phyloP scores from a whole-genome alignment of 1,284 basidiomycete species.

The Kwoniella shivajii region DNA sequence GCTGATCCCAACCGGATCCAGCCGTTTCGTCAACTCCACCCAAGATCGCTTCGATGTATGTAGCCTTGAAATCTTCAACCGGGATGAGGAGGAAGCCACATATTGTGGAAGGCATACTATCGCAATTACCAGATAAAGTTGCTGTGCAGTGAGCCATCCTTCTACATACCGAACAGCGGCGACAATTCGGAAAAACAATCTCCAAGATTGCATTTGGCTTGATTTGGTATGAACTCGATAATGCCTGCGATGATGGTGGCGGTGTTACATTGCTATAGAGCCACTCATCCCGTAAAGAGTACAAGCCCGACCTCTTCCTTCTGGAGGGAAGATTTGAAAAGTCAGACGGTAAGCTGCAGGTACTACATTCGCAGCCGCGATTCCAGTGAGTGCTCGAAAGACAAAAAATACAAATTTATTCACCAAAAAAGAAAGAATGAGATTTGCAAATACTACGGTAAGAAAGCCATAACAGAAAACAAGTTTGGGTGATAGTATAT shows the following conservation, averaged over 20 bases:
- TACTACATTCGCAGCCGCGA: slow-evolving; percentile 36
- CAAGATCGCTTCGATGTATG: slow-evolving; percentile 14
- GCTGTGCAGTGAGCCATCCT: neutral
- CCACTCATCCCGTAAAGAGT: slow-evolving; percentile 49
- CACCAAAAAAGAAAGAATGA: slow-evolving; percentile 42
- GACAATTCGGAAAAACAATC: slow-evolving; percentile 52
- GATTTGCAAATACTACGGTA: slow-evolving; percentile 33
- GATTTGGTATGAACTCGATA: slow-evolving; percentile 48
- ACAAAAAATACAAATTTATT: slow-evolving; percentile 45
- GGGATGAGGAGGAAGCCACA: slow-evolving; percentile 27
- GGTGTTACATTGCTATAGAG: slow-evolving; percentile 43
- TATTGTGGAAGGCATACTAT: slow-evolving; percentile 33
- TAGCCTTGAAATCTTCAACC: slow-evolving; percentile 21
- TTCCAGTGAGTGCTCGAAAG: slow-evolving; percentile 40
- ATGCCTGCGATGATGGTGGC: slow-evolving; percentile 46
- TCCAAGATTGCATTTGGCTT: slow-evolving; percentile 46
- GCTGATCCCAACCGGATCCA: slow-evolving; percentile 42
- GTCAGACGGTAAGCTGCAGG: slow-evolving; percentile 51
- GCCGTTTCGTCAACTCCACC: too few species aligned
- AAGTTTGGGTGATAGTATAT: slow-evolving; percentile 42
- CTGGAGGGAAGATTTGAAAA: slow-evolving; percentile 36
- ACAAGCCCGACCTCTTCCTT: slow-evolving; percentile 40
- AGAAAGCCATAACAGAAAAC: slow-evolving; percentile 40
- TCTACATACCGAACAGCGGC: neutral
- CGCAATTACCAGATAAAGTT: slow-evolving; percentile 16